Base-by-base conservation (phyloP, 305 asterid species). In the Fraxinus sp. region DNA sequence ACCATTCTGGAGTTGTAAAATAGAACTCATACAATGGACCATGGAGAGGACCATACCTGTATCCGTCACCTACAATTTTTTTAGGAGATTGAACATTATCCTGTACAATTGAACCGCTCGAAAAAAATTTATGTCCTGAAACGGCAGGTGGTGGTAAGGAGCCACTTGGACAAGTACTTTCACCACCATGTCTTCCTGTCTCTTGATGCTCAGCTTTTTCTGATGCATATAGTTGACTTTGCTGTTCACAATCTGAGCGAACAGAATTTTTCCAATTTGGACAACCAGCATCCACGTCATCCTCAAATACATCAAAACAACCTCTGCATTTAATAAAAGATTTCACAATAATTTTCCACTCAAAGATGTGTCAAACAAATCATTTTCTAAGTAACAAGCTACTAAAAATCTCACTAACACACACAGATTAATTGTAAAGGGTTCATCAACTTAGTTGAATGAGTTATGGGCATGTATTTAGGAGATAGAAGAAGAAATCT, bases 291-390 rank as follows among this genome's bases (percentile, higher is more conserved):
- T 84, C 91, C 41, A 84, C 79, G 79, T 92, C 95, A 87, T 93
- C 93, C 82, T 94, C 98, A 84, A 88, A 78, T 72, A 94, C 90
- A 92, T 96, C 98, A 86, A 96, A 96, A 90, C 94, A 96, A 32
- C 92, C 97, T 90, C 88, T 86, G 91, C 26, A 71, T 71, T 30
- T 71, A 32, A 71, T 33, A 16, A 71, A 71, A 30, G 44, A 71
- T 71, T 32, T 32, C 76, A 1, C 76, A 71, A 32, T 32, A 71
- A 14, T 26, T 71, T 71, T 32, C 9, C 41, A 14, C 76, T 16
- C 1, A 13, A 30, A 14, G 44, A 71, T 71, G 76, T 16, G 7
- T 71, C 36, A 71, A 71, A 32, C 3, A 71, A 33, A 32, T 71
- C 24, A 30, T n/a, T 71, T 32, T 32, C 10, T 16, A 32, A 71